Conservation (phyloP, 208 protist species). For the Plasmodiophora brassicae region DNA sequence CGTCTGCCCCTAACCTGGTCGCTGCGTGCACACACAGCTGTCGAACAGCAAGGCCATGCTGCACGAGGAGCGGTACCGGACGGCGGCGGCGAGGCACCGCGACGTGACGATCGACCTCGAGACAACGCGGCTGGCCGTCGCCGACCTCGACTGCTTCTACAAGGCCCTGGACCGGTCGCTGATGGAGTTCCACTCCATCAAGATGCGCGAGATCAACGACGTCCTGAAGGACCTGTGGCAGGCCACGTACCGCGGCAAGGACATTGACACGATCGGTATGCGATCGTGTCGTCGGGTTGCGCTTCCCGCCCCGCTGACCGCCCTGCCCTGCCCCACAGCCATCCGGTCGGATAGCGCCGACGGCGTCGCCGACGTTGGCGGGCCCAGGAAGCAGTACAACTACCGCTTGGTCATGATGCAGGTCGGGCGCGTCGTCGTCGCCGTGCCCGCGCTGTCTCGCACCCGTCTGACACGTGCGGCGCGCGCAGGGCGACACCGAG, state of each 20-base stretch:
- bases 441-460: too few species aligned
- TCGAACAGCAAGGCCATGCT: background rate
- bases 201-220: constrained; percentile 93
- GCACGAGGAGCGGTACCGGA: background rate
- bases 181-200: constrained; percentile 92
- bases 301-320: too few species aligned
- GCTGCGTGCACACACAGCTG: too few species aligned
- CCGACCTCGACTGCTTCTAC: constrained; percentile 52
- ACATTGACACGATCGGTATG: constrained; percentile 95
- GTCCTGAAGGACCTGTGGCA: constrained; percentile 94
- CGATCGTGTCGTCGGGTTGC: too few species aligned
- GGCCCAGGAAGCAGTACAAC: constrained; percentile 54
- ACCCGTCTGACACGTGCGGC: too few species aligned
- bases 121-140: background rate
- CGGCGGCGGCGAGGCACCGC: constrained; percentile 1
- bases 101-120: constrained; percentile 39
- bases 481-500: constrained; percentile 76
- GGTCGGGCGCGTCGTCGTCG: background rate
- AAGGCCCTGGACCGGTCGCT: constrained; percentile 80
- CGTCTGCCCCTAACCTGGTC: too few species aligned
- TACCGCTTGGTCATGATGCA: constrained; percentile 65
- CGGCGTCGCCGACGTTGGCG: background rate
- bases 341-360: constrained; percentile 7
- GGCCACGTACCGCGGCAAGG: constrained; percentile 89
- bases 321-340: too few species aligned